phyloP scores from a whole-genome alignment of 2,329 filamentous ascomycete genomes.

The Sphaerulina vaccinii region DNA sequence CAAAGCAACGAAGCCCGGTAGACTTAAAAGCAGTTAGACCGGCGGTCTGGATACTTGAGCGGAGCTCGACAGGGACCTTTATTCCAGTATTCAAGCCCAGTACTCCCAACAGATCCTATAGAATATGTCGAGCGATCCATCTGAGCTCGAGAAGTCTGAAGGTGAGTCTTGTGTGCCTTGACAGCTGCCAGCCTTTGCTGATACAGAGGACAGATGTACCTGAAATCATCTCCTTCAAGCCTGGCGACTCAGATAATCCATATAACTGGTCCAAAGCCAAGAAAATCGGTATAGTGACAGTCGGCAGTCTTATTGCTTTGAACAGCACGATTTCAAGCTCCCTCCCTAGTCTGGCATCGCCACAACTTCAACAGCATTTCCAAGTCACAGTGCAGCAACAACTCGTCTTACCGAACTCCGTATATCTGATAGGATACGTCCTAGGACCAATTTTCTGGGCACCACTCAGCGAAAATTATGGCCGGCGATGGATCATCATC shows the following conservation, averaged over 20 bases:
- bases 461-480: constrained; percentile 44
- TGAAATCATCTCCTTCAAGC: constrained; percentile 40
- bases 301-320: constrained; percentile 57
- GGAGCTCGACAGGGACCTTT: too few species aligned
- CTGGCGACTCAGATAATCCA: constrained; percentile 34
- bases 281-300: constrained; percentile 54
- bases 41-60: too few species aligned
- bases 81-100: too few species aligned
- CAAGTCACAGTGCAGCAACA: constrained; percentile 45
- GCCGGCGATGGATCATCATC: constrained; percentile 42
- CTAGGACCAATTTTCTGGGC: constrained; percentile 46
- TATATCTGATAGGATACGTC: constrained; percentile 46
- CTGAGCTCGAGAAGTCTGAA: background rate
- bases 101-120: background rate
- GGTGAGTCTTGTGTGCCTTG: background rate
- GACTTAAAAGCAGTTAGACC: too few species aligned
- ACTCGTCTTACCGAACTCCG: constrained; percentile 45
- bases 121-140: background rate
- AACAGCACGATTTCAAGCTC: constrained; percentile 65
- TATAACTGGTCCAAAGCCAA: constrained; percentile 40
- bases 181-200: background rate
- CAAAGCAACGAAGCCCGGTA: too few species aligned
- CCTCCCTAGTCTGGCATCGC: constrained; percentile 61
- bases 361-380: constrained; percentile 58
- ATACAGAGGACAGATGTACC: background rate